phyloP scores from a whole-genome alignment of 1,139 yeast genomes.

The Pichia sp. region DNA sequence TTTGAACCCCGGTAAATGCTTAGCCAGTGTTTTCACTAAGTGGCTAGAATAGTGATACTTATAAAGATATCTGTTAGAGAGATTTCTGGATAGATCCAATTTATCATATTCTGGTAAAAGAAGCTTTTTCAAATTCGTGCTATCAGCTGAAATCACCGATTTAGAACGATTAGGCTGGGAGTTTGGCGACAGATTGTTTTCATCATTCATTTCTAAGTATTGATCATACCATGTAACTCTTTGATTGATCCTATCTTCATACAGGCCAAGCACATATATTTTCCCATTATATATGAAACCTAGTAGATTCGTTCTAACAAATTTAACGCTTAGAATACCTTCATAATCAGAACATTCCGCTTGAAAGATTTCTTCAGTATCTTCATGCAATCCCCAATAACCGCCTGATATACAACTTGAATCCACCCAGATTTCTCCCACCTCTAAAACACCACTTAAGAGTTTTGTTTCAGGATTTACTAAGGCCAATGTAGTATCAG shows the following conservation, averaged over 20 bases:
- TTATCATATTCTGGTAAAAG: background rate
- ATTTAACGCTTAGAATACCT: conserved; percentile 65
- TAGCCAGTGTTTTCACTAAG: conserved; percentile 72
- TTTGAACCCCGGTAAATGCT: conserved; percentile 72
- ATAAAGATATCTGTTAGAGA: conserved; percentile 21
- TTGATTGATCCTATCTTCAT: conserved; percentile 88
- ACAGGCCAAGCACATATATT: conserved; percentile 78
- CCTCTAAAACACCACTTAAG: conserved; percentile 60
- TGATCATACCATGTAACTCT: conserved; percentile 57
- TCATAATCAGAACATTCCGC: conserved; percentile 69
- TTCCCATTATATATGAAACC: conserved; percentile 87
- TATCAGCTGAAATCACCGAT: background rate
- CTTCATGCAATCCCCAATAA: conserved; percentile 65
- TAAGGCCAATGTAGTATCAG: conserved; percentile 88
- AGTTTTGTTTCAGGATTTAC: conserved; percentile 86
- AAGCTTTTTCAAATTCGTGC: background rate
- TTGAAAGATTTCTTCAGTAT: conserved; percentile 70
- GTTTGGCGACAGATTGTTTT: background rate
- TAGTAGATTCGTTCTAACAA: conserved; percentile 80
- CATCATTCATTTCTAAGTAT: conserved; percentile 21
- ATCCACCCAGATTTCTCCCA: conserved; percentile 98
- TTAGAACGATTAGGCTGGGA: background rate
- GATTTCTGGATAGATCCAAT: conserved; percentile 6
- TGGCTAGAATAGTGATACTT: conserved; percentile 83
- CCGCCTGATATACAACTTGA: conserved; percentile 86